Evolutionary conservation across 305 asterid genomes (phyloP), one percentile per base, ranked within the genome.

Genomic region (Euphrasia arctica): DNA sequence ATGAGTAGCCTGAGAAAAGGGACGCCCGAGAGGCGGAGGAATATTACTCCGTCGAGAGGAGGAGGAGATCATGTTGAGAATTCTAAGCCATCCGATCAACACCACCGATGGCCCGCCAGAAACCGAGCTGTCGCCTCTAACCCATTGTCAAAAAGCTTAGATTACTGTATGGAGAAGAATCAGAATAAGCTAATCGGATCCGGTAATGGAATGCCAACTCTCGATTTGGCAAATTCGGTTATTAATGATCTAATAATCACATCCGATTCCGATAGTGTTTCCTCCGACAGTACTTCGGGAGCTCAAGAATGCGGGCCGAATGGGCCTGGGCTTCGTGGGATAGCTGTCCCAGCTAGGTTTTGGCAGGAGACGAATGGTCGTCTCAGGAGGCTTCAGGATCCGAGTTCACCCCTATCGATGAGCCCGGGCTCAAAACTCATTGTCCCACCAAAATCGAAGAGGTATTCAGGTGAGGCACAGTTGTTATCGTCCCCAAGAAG

Each of bases 351-450:
- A 8, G 88, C 99, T 71, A 79, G 82, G 72, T 94, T 94, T 75
- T 90, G 99, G 99, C 97, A 94, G 74, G 96, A 94, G 76, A 94
- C 97, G 0, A 94, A 94, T 72, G 78, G 81, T 71, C 83, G 96
- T 67, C 62, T 90, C 58, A 78, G 99, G 80, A 83, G 96, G 78
- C 79, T 93, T 62, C 97, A 90, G 68, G 99, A 93, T 81, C 97
- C 96, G 0, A 93, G 95, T 36, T 88, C 95, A 43, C 86, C 85
- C 62, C 63, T 87, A 62, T 71, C 89, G 0, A 62, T 85, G 7
- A 88, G 99, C 67, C 96, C 95, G n/a, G 78, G 74, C 12, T 84
- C 97, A 57, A 88, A 86, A 74, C 66, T 78, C 70, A 74, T 73
- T 51, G 78, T 63, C 66, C 88, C 89, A 6, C 74, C 86, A 34